Conservation (phyloP, 1,284 basidiomycete species). For the Garcileccinum viscosum region DNA sequence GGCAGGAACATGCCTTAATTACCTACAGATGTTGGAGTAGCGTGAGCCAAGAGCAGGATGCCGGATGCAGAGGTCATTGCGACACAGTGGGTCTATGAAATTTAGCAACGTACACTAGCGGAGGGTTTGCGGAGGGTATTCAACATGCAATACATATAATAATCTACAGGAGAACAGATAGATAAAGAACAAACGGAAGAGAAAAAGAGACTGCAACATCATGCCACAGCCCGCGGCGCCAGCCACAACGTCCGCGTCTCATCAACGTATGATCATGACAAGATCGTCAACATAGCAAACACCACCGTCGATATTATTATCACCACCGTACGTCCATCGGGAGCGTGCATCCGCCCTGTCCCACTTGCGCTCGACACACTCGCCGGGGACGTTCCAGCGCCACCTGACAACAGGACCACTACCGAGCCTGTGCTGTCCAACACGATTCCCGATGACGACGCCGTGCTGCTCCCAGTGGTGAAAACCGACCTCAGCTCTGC, state of each 20-base stretch:
- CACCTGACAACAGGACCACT: conserved; percentile 23
- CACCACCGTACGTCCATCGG: not conserved
- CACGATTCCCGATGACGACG: conserved; percentile 20
- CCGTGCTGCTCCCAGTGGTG: conserved; percentile 18
- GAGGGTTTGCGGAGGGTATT: not conserved
- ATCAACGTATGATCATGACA: not conserved
- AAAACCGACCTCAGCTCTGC: conserved; percentile 15
- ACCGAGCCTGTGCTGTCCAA: conserved; percentile 29
- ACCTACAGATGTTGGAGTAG: too few relatives aligned
- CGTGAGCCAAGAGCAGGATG: too few relatives aligned
- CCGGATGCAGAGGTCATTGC: too few relatives aligned
- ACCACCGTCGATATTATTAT: not conserved
- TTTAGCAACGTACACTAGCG: not conserved
- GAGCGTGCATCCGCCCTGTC: not conserved
- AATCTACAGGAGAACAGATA: not conserved
- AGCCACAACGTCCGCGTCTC: not conserved
- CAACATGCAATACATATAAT: not conserved
- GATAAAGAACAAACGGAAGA: not conserved
- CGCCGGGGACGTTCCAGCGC: not conserved
- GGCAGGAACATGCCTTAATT: too few relatives aligned
- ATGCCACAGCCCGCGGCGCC: not conserved
- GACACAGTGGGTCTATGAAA: too few relatives aligned
- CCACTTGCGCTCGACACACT: not conserved
- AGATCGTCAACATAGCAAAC: not conserved
- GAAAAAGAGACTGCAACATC: not conserved